Evolutionary conservation across 495 filamentous ascomycete species (phyloP).

Genomic region (Barbatosphaeria neglecta): DNA sequence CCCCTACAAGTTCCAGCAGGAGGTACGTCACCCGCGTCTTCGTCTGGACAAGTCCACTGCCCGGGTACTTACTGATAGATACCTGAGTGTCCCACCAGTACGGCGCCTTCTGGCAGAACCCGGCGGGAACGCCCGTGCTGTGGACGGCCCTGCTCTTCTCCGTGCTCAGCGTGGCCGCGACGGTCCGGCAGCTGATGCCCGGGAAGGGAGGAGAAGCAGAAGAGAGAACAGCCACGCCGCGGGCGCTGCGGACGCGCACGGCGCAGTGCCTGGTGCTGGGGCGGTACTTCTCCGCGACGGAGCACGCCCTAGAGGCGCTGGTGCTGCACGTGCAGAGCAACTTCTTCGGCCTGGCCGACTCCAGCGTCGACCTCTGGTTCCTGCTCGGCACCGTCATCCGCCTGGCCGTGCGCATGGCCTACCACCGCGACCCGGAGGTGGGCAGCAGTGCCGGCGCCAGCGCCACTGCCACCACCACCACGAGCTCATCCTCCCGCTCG

Average conservation of each 20-base stretch:
- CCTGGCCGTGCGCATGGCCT: constrained; percentile 37
- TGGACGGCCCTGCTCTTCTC: constrained; percentile 19
- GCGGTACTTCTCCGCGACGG: constrained; percentile 19
- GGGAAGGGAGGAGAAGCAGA: background rate
- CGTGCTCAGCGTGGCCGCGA: constrained; percentile 8
- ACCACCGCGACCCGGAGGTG: constrained; percentile 33
- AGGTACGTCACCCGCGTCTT: constrained; percentile 4
- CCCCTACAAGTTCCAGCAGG: constrained; percentile 15
- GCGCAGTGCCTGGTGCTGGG: constrained; percentile 21
- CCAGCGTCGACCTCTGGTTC: constrained; percentile 9
- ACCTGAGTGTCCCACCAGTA: constrained; percentile 15
- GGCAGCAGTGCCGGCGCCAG: background rate
- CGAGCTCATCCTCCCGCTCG: too few relatives aligned
- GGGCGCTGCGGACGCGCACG: constrained; percentile 2
- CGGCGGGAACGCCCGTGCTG: constrained; percentile 8
- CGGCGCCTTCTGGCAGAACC: constrained; percentile 23
- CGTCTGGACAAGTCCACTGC: too few relatives aligned
- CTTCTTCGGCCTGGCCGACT: constrained; percentile 14
- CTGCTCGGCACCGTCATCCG: constrained; percentile 11
- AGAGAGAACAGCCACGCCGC: background rate
- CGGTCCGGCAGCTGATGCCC: background rate
- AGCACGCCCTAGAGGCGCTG: constrained; percentile 27
- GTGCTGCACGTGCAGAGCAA: constrained; percentile 19
- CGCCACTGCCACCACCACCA: too few relatives aligned
- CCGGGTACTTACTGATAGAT: background rate